These are phyloP conservation scores for Fusarium bulbicola DNA, from an alignment of 2,329 filamentous ascomycete species.

Conservation along the genomic window DNA sequence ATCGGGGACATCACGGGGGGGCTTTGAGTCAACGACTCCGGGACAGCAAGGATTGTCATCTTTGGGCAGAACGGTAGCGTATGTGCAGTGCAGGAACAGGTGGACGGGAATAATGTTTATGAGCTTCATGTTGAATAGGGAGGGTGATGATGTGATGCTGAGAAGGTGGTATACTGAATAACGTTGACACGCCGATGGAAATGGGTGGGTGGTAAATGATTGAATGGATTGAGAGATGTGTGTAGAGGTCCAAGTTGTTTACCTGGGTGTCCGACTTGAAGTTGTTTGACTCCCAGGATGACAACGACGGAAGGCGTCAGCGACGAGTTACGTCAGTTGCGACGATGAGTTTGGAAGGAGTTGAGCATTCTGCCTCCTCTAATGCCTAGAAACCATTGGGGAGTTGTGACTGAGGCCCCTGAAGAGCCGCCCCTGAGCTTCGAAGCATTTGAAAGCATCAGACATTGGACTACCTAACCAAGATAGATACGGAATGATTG, in stretches of 20 bases:
- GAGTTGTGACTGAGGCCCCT: neutral
- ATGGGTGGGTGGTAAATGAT: neutral
- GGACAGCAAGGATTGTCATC: neutral
- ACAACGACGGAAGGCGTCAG: neutral
- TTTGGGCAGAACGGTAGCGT: neutral
- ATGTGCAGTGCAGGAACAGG: neutral
- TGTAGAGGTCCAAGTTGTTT: neutral
- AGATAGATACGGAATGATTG: neutral
- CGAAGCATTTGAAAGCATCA: neutral
- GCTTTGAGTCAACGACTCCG: no score
- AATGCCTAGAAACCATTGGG: neutral
- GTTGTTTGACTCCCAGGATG: neutral
- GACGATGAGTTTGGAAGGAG: neutral
- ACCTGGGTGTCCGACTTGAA: neutral
- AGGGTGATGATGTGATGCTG: neutral
- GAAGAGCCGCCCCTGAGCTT: neutral
- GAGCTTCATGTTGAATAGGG: neutral
- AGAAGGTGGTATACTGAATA: neutral
- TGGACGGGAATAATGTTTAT: neutral
- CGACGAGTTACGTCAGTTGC: neutral
- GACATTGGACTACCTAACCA: neutral
- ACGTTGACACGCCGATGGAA: neutral
- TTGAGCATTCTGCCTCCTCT: neutral
- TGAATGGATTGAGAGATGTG: neutral
- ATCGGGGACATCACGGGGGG: no score